Conservation (phyloP, 1,139 yeast genomes). For the Zygosaccharomyces pseudobailii region DNA sequence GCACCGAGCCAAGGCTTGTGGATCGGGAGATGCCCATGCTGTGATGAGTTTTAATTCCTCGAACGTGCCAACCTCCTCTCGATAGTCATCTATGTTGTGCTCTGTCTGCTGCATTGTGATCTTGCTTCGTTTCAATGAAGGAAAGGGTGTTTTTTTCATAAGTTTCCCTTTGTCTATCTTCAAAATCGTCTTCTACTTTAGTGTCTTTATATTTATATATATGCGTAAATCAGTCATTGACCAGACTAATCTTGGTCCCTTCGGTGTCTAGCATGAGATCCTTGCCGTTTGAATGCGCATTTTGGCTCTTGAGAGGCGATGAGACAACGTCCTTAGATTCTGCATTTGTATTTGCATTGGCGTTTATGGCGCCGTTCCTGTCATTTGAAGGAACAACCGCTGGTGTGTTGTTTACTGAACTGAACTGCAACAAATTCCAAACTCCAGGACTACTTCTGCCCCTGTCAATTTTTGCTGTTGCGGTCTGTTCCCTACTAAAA, state of each 20-base stretch:
- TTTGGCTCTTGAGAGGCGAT: slow-evolving; percentile 18
- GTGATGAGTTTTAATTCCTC: slow-evolving; percentile 5
- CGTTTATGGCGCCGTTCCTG: slow-evolving; percentile 5
- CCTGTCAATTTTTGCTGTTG: slow-evolving; percentile 8
- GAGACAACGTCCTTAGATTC: slow-evolving; percentile 15
- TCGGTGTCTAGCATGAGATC: slow-evolving; percentile 30
- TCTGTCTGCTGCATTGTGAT: neutral
- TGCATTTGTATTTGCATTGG: slow-evolving; percentile 3
- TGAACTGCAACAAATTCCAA: slow-evolving; percentile 74
- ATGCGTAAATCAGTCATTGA: slow-evolving; percentile 15
- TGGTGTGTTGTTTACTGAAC: slow-evolving; percentile 43
- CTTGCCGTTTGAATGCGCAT: slow-evolving; percentile 9
- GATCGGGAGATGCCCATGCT: slow-evolving; percentile 14
- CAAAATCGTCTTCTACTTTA: neutral
- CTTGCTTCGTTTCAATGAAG: neutral
- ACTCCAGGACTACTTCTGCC: slow-evolving; percentile 55
- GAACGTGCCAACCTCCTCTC: neutral
- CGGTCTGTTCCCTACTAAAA: slow-evolving; percentile 10
- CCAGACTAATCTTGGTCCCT: slow-evolving; percentile 29
- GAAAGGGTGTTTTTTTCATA: neutral
- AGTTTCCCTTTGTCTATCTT: neutral
- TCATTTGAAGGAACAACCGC: slow-evolving; percentile 17
- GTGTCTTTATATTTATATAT: neutral
- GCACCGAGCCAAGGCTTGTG: slow-evolving; percentile 7
- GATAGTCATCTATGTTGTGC: neutral